phyloP scores from a whole-genome alignment of 2,329 filamentous ascomycete species.

The Ceratocystis destructans region DNA sequence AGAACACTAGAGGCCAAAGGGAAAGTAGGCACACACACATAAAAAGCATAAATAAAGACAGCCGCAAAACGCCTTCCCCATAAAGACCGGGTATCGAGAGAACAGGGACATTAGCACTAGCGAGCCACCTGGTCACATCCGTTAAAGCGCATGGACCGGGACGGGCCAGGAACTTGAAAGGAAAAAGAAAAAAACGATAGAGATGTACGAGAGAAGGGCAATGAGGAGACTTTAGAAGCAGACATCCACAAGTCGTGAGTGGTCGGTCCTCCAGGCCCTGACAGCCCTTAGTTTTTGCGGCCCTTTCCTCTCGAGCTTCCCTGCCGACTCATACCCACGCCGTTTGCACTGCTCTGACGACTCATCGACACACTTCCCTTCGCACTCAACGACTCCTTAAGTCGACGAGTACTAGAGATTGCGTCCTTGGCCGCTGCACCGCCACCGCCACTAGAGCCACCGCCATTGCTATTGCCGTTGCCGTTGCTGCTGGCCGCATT shows the following conservation, averaged over 20 bases:
- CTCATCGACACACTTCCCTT: constrained; percentile 35
- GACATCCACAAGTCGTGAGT: neutral
- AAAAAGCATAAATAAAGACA: neutral
- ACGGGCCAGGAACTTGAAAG: too few species aligned
- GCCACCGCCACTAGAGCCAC: neutral
- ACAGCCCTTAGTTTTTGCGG: constrained; percentile 25
- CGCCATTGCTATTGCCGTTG: neutral
- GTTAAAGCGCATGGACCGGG: too few species aligned
- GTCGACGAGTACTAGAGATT: constrained; percentile 38
- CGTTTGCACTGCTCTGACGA: constrained; percentile 41
- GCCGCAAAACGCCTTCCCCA: neutral
- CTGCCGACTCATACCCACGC: constrained; percentile 43
- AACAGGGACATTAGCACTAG: neutral
- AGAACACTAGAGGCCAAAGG: neutral
- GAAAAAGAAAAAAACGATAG: too few species aligned
- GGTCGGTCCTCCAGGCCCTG: neutral
- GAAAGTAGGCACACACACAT: constrained; percentile 21
- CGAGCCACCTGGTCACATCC: neutral
- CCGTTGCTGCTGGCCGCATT: neutral
- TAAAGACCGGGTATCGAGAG: neutral
- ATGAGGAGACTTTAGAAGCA: too few species aligned
- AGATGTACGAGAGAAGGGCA: too few species aligned
- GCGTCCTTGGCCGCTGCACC: constrained; percentile 35
- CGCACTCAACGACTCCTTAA: constrained; percentile 36
- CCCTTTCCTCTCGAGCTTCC: constrained; percentile 37